Evolutionary conservation across 148 eudicot species (phyloP).

Genomic region (Polygonum maritimum): DNA sequence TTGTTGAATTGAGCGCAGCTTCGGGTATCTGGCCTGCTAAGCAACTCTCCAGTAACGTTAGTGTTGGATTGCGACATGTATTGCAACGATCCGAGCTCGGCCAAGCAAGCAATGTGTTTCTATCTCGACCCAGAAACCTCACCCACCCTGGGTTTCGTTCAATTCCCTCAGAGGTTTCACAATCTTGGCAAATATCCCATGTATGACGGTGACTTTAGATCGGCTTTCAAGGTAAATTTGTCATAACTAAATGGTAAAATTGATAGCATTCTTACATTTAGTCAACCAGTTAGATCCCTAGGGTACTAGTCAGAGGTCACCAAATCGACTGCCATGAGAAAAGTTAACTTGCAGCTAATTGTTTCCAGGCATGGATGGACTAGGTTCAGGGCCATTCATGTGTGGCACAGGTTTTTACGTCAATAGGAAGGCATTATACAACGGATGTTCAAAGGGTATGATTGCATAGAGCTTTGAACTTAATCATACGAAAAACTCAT

Average conservation of each 20-base stretch:
- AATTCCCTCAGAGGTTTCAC: slow-evolving; percentile 32
- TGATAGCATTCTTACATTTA: no score
- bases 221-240: slow-evolving; percentile 16
- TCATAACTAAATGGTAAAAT: no score
- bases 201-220: slow-evolving; percentile 38
- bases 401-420: slow-evolving; percentile 56
- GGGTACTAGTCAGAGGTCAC: no score
- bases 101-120: slow-evolving; percentile 38
- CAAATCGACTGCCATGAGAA: no score
- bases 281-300: no score
- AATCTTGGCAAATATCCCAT: slow-evolving; percentile 22
- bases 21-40: slow-evolving; percentile 29
- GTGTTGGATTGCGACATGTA: slow-evolving; percentile 42
- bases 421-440: slow-evolving; percentile 49
- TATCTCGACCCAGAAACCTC: slow-evolving; percentile 25
- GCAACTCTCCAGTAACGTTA: slow-evolving; percentile 28
- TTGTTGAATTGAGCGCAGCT: slow-evolving; percentile 18
- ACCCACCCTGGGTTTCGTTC: slow-evolving; percentile 25
- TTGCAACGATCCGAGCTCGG: slow-evolving; percentile 31
- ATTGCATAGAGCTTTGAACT: neutral
- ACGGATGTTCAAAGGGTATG: slow-evolving; percentile 10
- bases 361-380: slow-evolving; percentile 49
- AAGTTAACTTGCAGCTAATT: slow-evolving; percentile 13
- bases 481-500: neutral
- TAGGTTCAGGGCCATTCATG: slow-evolving; percentile 34